Evolutionary conservation across 139 green algal genomes (phyloP).

Genomic region (Nannochloris sp.): DNA sequence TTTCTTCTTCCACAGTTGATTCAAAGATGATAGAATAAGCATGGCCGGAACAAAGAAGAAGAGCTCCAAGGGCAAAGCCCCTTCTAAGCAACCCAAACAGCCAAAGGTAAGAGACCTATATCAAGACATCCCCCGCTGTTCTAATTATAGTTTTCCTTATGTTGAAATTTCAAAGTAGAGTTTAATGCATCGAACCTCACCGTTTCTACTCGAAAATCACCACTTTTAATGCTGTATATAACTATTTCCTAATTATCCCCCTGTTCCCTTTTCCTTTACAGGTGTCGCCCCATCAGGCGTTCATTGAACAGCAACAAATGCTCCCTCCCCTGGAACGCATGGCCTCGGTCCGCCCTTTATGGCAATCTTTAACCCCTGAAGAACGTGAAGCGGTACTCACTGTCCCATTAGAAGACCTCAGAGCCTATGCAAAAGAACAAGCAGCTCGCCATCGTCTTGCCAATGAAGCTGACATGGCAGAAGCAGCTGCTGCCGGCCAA

Average conservation of each 20-base stretch:
- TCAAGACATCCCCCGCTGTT: not conserved
- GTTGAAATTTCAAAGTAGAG: too few species aligned
- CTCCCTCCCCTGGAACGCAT: slow-evolving; percentile 57
- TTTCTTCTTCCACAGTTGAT: not conserved
- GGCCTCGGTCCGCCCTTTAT: slow-evolving; percentile 52
- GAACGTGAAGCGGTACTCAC: slow-evolving; percentile 54
- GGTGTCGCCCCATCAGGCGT: not conserved
- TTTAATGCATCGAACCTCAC: too few species aligned
- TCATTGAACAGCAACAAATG: slow-evolving; percentile 11
- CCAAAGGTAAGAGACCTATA: not conserved
- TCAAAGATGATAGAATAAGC: not conserved
- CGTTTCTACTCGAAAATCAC: too few species aligned
- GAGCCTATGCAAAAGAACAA: slow-evolving; percentile 9
- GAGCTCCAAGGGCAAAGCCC: not conserved
- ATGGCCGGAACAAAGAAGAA: not conserved
- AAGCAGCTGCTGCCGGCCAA: slow-evolving; percentile 3
- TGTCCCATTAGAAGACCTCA: slow-evolving; percentile 44
- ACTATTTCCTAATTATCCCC: not conserved
- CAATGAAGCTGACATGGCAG: slow-evolving; percentile 17
- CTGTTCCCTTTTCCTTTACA: not conserved
- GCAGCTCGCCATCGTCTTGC: not conserved
- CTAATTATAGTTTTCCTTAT: too few species aligned
- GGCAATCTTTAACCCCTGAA: slow-evolving; percentile 54
- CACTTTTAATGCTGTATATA: too few species aligned
- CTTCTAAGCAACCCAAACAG: not conserved